A percentile compares a stretch with the other conserved stretches of the same genome.
Conservation (phyloP, 2,329 filamentous ascomycete species). For the Mariannaea elegans region DNA sequence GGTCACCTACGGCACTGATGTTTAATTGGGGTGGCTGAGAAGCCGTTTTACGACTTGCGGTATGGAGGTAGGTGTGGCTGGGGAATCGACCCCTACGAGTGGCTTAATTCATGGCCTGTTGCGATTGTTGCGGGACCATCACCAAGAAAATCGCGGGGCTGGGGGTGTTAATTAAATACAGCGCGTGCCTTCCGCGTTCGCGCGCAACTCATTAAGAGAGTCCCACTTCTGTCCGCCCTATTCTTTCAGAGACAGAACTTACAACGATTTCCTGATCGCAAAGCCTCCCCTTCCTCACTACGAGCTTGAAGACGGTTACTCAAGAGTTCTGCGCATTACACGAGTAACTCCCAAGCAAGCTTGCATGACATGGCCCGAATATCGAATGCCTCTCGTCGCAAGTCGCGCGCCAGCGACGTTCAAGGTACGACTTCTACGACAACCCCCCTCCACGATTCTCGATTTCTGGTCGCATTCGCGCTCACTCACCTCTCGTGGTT, state of each 20-base stretch:
- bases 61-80: conserved; percentile 11
- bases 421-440: conserved; percentile 47
- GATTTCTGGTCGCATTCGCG: background rate
- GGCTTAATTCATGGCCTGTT: background rate
- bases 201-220: background rate
- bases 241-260: background rate
- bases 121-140: background rate
- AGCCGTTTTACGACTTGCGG: too few relatives aligned
- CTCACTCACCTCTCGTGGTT: background rate
- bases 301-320: background rate
- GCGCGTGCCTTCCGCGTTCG: conserved; percentile 18
- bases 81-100: background rate
- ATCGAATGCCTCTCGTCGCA: conserved; percentile 25
- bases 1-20: too few relatives aligned
- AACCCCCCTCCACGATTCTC: background rate
- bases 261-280: background rate
- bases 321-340: background rate
- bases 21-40: background rate
- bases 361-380: conserved; percentile 32
- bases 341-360: background rate
- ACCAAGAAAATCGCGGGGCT: conserved; percentile 27
- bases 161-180: conserved; percentile 9
- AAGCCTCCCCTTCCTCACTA: background rate
- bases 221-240: background rate
- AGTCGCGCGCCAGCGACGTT: conserved; percentile 51